phyloP scores from a whole-genome alignment of 208 protist species.

The Trypanosoma lewisi region DNA sequence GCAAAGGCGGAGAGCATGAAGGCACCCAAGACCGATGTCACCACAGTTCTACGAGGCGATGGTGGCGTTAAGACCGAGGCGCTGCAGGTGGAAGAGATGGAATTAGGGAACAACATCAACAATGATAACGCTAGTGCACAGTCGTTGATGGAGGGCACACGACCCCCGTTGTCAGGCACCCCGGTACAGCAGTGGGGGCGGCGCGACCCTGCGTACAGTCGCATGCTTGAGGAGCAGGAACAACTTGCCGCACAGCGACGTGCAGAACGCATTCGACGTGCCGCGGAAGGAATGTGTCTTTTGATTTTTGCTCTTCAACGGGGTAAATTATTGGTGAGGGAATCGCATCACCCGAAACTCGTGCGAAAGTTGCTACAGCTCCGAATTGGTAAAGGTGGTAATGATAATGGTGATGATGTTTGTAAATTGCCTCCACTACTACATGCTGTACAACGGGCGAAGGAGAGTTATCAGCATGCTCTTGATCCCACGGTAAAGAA shows the following conservation, averaged over 20 bases:
- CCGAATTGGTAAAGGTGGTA: background rate
- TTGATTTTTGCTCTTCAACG: conserved; percentile 53
- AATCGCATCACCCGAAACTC: conserved; percentile 57
- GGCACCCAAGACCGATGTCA: conserved; percentile 21
- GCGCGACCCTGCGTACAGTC: conserved; percentile 59
- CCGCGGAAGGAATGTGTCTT: conserved; percentile 37
- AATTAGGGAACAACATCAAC: conserved; percentile 4
- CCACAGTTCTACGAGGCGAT: conserved; percentile 14
- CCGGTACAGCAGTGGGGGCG: conserved; percentile 42
- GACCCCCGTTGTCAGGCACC: conserved; percentile 56
- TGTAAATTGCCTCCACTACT: conserved; percentile 40
- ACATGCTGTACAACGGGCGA: conserved; percentile 22
- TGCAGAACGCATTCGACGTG: conserved; percentile 71
- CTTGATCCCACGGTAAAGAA: conserved; percentile 11
- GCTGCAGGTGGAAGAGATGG: conserved; percentile 9
- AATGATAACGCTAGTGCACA: background rate
- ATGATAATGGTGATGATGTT: too few relatives aligned
- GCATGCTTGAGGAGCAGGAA: conserved; percentile 72
- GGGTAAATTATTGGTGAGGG: conserved; percentile 51
- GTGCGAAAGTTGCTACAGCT: conserved; percentile 42
- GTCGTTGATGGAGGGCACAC: conserved; percentile 40
- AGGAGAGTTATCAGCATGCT: conserved; percentile 9
- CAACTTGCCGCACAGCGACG: conserved; percentile 68
- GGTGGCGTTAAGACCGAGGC: conserved; percentile 31
- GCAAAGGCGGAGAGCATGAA: conserved; percentile 2